Base-by-base conservation (phyloP, 305 asterid species). In the Caryopteris hybrid region DNA sequence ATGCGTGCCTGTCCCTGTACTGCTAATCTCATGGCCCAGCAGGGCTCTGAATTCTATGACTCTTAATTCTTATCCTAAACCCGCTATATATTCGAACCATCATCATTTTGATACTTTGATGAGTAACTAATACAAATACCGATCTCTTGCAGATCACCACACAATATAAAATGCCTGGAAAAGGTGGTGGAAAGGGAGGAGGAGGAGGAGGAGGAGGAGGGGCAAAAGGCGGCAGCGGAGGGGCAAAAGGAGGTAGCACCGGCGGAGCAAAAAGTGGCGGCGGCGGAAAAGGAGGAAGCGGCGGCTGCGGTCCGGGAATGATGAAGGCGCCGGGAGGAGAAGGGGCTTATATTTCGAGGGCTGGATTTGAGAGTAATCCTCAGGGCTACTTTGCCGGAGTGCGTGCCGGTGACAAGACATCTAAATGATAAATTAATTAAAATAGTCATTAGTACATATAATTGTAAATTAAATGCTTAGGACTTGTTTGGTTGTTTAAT, bases 261-360 rank as follows among this genome's bases (percentile, higher is more conserved):
- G 33, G 61, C 0, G 38, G 56, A 3, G 69, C 62, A 0, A 22
- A 23, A 5, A 31, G 59, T 3, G 64, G 74, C 2, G 50, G 71
- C 0, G 7, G 21, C 0, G 64, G 65, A 3, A 52, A 53, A 20
- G 63, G 68, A 0, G 51, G 64, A 0, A 56, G 78, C 5, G 66
- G 78, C 0, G 65, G 62, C 12, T 8, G 66, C 0, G 62, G 61
- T 0, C 27, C 47, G 1, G 75, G 68, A 14, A 55, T 18, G 68
- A 74, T 74, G 79, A 36, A 36, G 59, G 79, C 71, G 12, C 79
- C 79, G n/a, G 79, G 74, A 2, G 73, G 73, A 0, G 75, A 31
- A 6, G 79, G 71, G 20, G 74, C 6, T 0, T 18, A 20, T 16
- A 75, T 69, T 3, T 63, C 75, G 3, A 55, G 79, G 75, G 18